Evolutionary conservation across 1,284 basidiomycete species (phyloP).

Genomic region (Ceratobasidium sp.): DNA sequence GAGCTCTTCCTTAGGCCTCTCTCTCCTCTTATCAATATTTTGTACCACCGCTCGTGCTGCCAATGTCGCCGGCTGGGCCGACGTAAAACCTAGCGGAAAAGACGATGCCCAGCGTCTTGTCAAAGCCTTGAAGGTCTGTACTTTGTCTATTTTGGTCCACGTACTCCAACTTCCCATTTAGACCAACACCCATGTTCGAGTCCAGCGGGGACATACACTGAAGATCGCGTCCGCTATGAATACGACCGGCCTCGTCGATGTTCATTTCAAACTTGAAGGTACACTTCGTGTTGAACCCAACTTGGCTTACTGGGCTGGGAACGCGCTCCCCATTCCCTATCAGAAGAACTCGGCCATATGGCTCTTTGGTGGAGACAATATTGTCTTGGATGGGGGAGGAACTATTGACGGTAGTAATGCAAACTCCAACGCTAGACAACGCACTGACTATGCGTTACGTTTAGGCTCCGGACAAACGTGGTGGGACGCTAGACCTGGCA

Average conservation of each 20-base stretch:
- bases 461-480: constrained; percentile 50
- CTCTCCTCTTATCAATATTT: neutral
- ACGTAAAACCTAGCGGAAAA: constrained; percentile 23
- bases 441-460: constrained; percentile 53
- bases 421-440: constrained; percentile 53
- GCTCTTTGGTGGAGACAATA: constrained; percentile 67
- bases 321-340: constrained; percentile 24
- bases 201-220: neutral
- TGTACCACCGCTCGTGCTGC: neutral
- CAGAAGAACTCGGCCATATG: constrained; percentile 33
- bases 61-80: neutral
- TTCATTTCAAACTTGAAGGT: constrained; percentile 25
- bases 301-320: constrained; percentile 23
- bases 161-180: neutral
- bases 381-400: constrained; percentile 67
- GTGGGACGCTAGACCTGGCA: constrained; percentile 60
- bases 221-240: constrained; percentile 32
- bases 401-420: constrained; percentile 67
- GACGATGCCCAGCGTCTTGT: constrained; percentile 17
- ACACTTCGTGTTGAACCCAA: constrained; percentile 31
- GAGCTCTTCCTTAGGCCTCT: neutral
- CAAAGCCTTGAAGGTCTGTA: constrained; percentile 12
- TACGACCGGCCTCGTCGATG: constrained; percentile 6
- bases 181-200: constrained; percentile 20
- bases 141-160: neutral